Base-by-base conservation (phyloP, 129 eudicot genomes). In the Erigeron canadensis region DNA sequence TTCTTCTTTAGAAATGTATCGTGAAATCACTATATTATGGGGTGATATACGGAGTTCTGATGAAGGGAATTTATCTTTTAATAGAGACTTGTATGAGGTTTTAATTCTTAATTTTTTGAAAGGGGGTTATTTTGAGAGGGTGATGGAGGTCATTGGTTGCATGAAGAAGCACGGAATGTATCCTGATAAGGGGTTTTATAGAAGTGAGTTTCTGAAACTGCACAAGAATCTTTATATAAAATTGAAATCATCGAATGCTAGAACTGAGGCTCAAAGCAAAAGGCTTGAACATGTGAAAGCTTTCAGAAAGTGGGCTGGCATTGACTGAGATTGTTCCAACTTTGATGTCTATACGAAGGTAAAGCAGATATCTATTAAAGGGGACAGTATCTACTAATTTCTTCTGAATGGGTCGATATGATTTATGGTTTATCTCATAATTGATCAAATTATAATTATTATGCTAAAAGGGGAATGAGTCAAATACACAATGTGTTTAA, bases 121-220 rank as follows among this genome's bases (percentile, higher is more conserved):
- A 28, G 99, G 97, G 22, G 99, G 99, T 55, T 94, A 94, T 78
- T 94, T 94, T 83, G 90, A 86, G 86, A 87, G 97, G 84, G 97
- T 87, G 72, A 80, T 94, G 90, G 99, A 90, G 84, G 80, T 94
- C 10, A 77, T 87, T 72, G 75, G 76, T 53, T 65, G 77, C 65
- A 89, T 87, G 97, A 81, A 71, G 80, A 85, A 82, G 77, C 73
- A 80, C 44, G 63, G 76, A 9, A 80, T 90, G 84, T 94, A 63
- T 77, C 34, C 56, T 55, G 99, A 94, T 85, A 89, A 83, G 70
- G 75, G 91, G 89, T 67, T 85, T 63, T 90, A 75, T 55, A 87
- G 72, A 80, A 76, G 63, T 19, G 91, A 85, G 85, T 90, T 87
- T 79, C 54, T 84, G 63, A 94, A 82, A 81, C 63, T 73, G 73